phyloP scores from a whole-genome alignment of 345 rosid species.

The Brassica nigra region DNA sequence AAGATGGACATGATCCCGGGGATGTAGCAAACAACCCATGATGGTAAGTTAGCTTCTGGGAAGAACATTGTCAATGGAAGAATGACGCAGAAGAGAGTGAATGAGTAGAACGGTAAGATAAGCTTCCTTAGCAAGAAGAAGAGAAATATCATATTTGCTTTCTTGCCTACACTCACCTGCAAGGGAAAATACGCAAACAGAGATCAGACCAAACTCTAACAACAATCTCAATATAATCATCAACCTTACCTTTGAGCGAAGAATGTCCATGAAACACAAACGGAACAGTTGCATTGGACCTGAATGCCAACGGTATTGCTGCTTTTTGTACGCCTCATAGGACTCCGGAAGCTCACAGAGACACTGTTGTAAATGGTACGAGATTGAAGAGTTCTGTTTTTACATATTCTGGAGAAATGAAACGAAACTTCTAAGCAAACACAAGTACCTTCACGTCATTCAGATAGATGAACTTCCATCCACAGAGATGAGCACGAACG shows the following conservation, averaged over 20 bases:
- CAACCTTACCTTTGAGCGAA: constrained; percentile 68
- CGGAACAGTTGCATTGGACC: constrained; percentile 97
- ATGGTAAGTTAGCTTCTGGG: constrained; percentile 86
- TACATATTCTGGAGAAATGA: background rate
- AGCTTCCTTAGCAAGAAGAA: constrained; percentile 90
- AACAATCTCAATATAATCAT: background rate
- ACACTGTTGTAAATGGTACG: constrained; percentile 48
- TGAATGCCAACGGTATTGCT: constrained; percentile 97
- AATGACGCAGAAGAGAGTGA: constrained; percentile 93
- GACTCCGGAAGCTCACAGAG: constrained; percentile 96
- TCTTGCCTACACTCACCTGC: constrained; percentile 74
- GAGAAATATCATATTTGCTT: constrained; percentile 80
- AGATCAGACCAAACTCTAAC: background rate
- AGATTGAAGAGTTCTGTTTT: background rate
- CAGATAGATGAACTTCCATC: constrained; percentile 88
- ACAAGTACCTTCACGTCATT: constrained; percentile 74
- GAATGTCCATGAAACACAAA: constrained; percentile 69
- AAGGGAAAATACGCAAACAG: background rate
- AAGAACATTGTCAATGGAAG: constrained; percentile 88
- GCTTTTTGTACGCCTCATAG: constrained; percentile 92
- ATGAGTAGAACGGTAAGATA: constrained; percentile 87
- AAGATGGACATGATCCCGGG: constrained; percentile 84
- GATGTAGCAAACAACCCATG: constrained; percentile 91
- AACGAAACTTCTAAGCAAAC: background rate
- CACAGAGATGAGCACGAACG: constrained; percentile 90